Base-by-base conservation (phyloP, 2,329 filamentous ascomycete genomes). In the Colletotrichum coccodes region DNA sequence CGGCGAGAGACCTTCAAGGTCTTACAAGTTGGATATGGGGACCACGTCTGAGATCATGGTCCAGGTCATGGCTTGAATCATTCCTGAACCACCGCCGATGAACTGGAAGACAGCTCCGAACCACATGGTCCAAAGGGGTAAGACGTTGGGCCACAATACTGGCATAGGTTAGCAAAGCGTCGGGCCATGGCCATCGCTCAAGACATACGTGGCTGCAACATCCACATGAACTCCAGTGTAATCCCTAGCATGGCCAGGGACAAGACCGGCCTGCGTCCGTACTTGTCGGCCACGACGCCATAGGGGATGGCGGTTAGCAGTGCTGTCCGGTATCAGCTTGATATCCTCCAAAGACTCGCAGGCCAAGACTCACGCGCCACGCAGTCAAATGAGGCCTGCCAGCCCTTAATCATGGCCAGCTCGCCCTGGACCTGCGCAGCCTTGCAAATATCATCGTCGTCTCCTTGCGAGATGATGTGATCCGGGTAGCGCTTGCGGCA, bases 371-470 rank as follows among this genome's bases (percentile, higher is more conserved):
- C 71, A 83, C 82, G 81, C 11, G 86, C 82, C 4, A 87, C 73
- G 64, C 82, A 81, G 38, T 86, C 81, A 34, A 86, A 77, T 1
- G 84, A 81, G 23, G 76, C 71, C 49, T 77, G 72, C 80, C 84
- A 86, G 1, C 86, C 86, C 46, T 80, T 79, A 21, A 89, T 76
- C 79, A 84, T 83, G 14, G 87, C 86, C 49, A 90, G 77, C 23
- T 82, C 80, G 30, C 82, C 79, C 71, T 89, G 87, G 1, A 90
- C 85, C 3, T 78, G 75, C 0, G 79, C 74, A 3, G 76, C 74
- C 73, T 89, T 89, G 77, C 87, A 89, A 6, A 80, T 77, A 50
- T 78, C 73, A 64, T 87, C 85, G 2, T 76, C 85, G 2, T 76
- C 59, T 73, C 76, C 69, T 3, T 59, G 73, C 50, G 68, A 62